Evolutionary conservation across 495 filamentous ascomycete genomes (phyloP), one percentile per base, ranked within the genome.

Genomic region (Aspergillus kassunensis): DNA sequence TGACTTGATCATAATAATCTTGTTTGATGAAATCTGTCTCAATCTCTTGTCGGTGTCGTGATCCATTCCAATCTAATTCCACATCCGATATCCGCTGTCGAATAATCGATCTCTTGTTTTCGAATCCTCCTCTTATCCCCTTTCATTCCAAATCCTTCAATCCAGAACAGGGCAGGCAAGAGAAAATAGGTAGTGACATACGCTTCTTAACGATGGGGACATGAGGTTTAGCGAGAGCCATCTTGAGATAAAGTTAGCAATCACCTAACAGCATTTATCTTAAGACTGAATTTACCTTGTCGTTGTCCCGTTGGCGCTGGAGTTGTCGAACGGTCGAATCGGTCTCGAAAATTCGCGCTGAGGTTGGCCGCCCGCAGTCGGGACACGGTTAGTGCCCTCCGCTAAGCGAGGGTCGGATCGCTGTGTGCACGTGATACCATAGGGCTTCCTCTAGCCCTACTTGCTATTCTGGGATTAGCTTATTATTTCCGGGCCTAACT

Each of bases 181-280:
- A 25, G 13, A n/a, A 15, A 41, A 12, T 33, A 44, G 49, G 51
- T 56, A 59, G 54, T 39, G 29, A 88, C 88, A 73, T 91, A 92
- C 89, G 89, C 89, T 98, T 98, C 87, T 98, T 98, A 63, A 98
- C 87, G 81, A 98, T 97, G 68, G 90, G 89, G 70, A 98, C 82
- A 79, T 97, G 92, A 80, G 93, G 92, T 88, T 95, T 96, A 74
- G 92, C 90, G 81, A 90, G 80, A 79, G 89, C 89, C 93, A 98
- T 97, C 90, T 97, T 46, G 19, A 46, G 11, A 11, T 19, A 20
- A 46, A 10, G 29, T 36, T 44, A 29, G n/a, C 21, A 8, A 25
- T 24, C 6, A 6, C 13, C n/a, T 13, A 24, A 20, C 23, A 24
- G 19, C 24, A 12, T 30, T 19, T 1, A 9, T 41, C 27, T 23